phyloP scores from a whole-genome alignment of 2,329 filamentous ascomycete species.

The Hypoxylon sp. region DNA sequence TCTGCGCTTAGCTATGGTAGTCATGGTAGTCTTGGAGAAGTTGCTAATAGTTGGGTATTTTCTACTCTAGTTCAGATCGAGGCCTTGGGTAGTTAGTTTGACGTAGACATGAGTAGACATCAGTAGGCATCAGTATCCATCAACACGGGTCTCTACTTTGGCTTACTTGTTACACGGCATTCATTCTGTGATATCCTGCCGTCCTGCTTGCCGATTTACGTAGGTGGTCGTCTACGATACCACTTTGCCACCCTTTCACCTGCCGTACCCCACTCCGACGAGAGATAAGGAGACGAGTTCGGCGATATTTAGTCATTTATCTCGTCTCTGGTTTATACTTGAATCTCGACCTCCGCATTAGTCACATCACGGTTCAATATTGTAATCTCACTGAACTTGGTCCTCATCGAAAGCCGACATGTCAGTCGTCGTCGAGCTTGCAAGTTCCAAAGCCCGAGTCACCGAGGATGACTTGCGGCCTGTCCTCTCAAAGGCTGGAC shows the following conservation, averaged over 20 bases:
- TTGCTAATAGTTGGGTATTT: too few relatives aligned
- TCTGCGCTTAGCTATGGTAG: background rate
- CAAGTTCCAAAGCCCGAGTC: conserved; percentile 12
- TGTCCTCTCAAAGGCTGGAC: conserved; percentile 33
- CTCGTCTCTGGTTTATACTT: background rate
- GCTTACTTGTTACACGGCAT: conserved; percentile 1
- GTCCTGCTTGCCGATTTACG: conserved; percentile 6
- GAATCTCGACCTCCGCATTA: background rate
- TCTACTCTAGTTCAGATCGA: too few relatives aligned
- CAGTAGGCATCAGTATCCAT: too few relatives aligned
- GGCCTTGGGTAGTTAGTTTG: too few relatives aligned
- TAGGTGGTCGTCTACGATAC: background rate
- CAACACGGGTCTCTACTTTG: background rate
- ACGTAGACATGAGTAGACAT: background rate
- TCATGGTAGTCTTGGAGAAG: background rate
- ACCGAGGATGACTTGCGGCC: conserved; percentile 33
- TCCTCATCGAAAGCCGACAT: background rate
- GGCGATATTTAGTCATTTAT: background rate
- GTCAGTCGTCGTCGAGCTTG: conserved; percentile 26
- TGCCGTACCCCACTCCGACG: conserved; percentile 10
- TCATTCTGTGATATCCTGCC: background rate
- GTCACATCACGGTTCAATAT: background rate
- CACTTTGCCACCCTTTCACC: conserved; percentile 3
- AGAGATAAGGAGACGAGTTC: conserved; percentile 8
- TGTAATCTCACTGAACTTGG: background rate